Conservation (phyloP, 2,329 filamentous ascomycete genomes). For the Aspergillus sp. region DNA sequence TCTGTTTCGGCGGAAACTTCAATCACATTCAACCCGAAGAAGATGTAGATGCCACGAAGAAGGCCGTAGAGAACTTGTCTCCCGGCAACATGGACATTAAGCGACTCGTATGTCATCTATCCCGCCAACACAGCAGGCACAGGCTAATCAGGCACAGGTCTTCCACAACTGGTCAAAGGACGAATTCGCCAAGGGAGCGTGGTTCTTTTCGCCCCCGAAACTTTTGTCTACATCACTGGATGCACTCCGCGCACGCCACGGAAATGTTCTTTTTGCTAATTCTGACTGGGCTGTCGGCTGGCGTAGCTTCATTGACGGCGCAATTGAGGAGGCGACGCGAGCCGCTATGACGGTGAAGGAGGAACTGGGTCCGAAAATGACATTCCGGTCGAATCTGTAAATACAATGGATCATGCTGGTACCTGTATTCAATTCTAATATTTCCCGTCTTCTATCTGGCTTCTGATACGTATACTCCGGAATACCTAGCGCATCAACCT, state of each 20-base stretch:
- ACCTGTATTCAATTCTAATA: neutral
- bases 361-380: conserved; percentile 9
- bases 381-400: neutral
- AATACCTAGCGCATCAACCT: neutral
- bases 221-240: conserved; percentile 40
- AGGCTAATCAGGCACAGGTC: conserved; percentile 21
- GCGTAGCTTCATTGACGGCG: conserved; percentile 53
- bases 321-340: conserved; percentile 47
- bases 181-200: conserved; percentile 48
- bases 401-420: neutral
- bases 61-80: conserved; percentile 35
- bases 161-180: conserved; percentile 53
- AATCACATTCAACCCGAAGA: conserved; percentile 48
- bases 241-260: conserved; percentile 42
- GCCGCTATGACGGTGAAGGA: conserved; percentile 32
- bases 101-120: conserved; percentile 15
- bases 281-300: conserved; percentile 52
- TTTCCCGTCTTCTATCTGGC: no score
- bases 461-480: neutral
- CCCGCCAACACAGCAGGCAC: neutral
- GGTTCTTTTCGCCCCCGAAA: conserved; percentile 41
- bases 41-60: conserved; percentile 34
- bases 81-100: conserved; percentile 25
- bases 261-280: conserved; percentile 48
- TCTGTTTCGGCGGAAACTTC: conserved; percentile 44